Base-by-base conservation (phyloP, 345 rosid genomes). In the Hevea brasiliensis region DNA sequence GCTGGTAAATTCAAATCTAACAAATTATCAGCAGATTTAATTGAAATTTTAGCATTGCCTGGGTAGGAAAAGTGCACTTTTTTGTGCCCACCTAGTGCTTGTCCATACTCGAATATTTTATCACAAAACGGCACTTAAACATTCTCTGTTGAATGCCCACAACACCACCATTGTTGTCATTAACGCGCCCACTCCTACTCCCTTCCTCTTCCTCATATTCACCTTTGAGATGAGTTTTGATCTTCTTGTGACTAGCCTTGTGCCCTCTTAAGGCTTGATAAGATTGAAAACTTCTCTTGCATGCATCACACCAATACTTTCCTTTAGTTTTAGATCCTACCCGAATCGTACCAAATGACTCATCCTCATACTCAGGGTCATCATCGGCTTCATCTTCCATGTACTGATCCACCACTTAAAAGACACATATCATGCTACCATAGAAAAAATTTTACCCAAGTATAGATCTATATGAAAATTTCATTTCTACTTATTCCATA, bases 11-110 rank as follows among this genome's bases (percentile, higher is more conserved):
- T 87, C 44, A 87, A 83, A 81, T 87, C 85, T 29, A 85, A 44
- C 29, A 75, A 10, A 18, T 26, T 62, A 35, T n/a, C 64, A 12
- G n/a, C 62, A 29, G 53, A 67, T 3, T 66, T 32, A 13, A 41
- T 7, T 65, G 10, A 8, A 11, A 24, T 37, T 21, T 20, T 63
- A 32, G 40, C 5, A 27, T 42, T 20, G 18, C 70, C 70, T 20
- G 70, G 57, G 59, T 75, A 82, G 21, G 84, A 50, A 8, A 76
- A 79, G 62, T 89, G 91, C 48, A 84, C 80, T 72, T 86, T 86
- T 70, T 87, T 89, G 70, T 89, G 90, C 1, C 94, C 91, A 20
- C 89, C 90, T 12, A 86, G 82, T 10, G 87, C 94, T 68, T 89
- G 87, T 3, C 93, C 91, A 3, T 89, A 86, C 17, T 77, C 85